A percentile compares a stretch with the other conserved stretches of the same genome.
These are phyloP conservation scores for Fraxinus albicans DNA, from an alignment of 305 asterid species.

Conservation along the genomic window DNA sequence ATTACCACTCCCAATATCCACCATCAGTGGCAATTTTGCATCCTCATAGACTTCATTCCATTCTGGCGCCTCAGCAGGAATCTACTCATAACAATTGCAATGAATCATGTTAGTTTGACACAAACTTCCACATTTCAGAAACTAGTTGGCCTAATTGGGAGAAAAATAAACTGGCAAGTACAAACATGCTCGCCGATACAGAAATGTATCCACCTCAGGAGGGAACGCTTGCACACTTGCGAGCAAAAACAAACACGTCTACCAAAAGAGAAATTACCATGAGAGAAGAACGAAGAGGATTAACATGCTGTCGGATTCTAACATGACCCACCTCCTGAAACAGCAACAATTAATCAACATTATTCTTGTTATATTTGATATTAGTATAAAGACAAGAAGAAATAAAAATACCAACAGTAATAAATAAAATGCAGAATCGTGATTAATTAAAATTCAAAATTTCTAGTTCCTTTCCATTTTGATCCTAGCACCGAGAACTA, in stretches of 20 bases:
- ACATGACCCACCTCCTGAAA: constrained; percentile 85
- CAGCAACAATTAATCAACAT: not conserved
- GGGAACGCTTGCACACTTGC: not conserved
- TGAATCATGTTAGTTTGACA: not conserved
- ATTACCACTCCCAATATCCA: constrained; percentile 88
- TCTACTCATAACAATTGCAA: constrained; percentile 32
- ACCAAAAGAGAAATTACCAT: constrained; percentile 43
- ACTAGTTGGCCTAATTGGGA: not conserved
- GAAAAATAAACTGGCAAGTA: constrained; percentile 1
- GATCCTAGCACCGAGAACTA: not conserved
- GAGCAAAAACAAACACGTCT: not conserved
- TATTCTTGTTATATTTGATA: not conserved
- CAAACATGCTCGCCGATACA: not conserved
- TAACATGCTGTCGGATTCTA: constrained; percentile 88
- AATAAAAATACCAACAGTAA: not conserved
- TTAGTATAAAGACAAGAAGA: not conserved
- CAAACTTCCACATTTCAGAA: not conserved
- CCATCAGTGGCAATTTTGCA: constrained; percentile 75
- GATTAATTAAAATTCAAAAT: not conserved
- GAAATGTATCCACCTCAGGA: not conserved
- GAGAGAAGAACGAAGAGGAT: constrained; percentile 70
- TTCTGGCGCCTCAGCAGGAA: constrained; percentile 75
- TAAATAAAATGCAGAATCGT: not conserved
- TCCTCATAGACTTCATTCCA: constrained; percentile 73
- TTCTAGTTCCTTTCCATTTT: not conserved